Conservation (phyloP, 805 yeast species). For the Yarrowia porcina region DNA sequence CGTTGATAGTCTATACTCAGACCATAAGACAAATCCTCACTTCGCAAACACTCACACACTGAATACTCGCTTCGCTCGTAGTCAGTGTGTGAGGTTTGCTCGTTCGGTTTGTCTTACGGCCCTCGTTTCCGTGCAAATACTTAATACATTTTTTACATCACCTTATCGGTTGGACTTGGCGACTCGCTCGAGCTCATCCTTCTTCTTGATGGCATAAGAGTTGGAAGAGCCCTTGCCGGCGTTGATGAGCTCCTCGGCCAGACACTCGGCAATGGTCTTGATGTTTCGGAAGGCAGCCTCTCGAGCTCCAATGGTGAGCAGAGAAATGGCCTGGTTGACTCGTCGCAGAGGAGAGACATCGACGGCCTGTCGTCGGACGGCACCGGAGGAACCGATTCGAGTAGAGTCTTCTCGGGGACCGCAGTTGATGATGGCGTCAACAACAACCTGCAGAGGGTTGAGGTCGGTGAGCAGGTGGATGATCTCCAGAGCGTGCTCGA, state of each 20-base stretch:
- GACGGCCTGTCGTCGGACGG: conserved; percentile 99
- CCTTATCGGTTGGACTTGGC: conserved; percentile 99
- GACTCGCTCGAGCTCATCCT: conserved; percentile 99
- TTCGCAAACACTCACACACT: too few species aligned
- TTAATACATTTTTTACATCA: conserved; percentile 25
- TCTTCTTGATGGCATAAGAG: conserved; percentile 99
- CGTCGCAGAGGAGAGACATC: conserved; percentile 99
- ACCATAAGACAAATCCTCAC: too few species aligned
- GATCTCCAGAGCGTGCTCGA: conserved; percentile 98
- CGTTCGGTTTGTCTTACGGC: too few species aligned
- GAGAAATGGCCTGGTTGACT: conserved; percentile 98
- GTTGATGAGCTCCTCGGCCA: conserved; percentile 99
- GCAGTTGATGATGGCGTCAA: conserved; percentile 98
- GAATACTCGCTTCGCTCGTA: not conserved
- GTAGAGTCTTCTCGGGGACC: conserved; percentile 99
- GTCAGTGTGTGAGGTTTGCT: too few species aligned
- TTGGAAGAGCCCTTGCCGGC: conserved; percentile 99
- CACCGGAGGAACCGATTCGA: conserved; percentile 99
- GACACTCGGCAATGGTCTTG: conserved; percentile 99
- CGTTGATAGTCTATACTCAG: too few species aligned
- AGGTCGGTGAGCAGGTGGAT: conserved; percentile 95
- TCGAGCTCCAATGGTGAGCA: conserved; percentile 98
- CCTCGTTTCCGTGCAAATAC: conserved; percentile 15
- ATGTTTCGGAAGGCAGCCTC: conserved; percentile 99
- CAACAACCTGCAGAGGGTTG: conserved; percentile 99